Evolutionary conservation across 2,329 filamentous ascomycete genomes (phyloP), one percentile per base, ranked within the genome.

Genomic region (Nigrospora oryzae): DNA sequence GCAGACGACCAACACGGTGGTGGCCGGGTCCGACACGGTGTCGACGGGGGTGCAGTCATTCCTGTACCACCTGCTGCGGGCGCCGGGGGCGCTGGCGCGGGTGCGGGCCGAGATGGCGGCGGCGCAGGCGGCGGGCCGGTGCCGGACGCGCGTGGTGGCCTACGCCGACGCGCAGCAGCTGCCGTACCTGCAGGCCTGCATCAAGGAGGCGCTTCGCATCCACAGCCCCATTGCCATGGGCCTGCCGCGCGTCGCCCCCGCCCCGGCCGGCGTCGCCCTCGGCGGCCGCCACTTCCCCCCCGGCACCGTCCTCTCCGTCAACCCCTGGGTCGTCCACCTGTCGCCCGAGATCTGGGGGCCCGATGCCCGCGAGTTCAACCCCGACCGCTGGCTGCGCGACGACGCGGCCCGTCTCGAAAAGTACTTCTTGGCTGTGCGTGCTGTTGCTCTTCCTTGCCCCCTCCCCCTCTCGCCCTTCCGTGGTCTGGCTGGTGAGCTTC

Each of bases 181-280:
- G 12, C 53, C 54, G 1, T 59, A 54, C 44, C 45, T 59, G 36
- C 46, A 51, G 16, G 56, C 57, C 19, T 56, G 53, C 40, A 46
- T 56, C 28, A 55, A 55, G 45, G 57, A 60, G 35, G 37, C 49
- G 8, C 44, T 60, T 31, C 47, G 57, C 16, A 23, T 59, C 32
- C 47, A 49, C 33, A 49, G 51, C 1, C 48, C 55, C 8, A 53
- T 47, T 14, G 14, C 36, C 17, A 40, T 46, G 42, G 39, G 43
- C 11, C 37, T 51, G 8, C 44, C 49, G 12, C 43, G 49, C n/a
- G 44, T 46, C 12, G 49, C 42, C 17, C 46, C 49, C 0, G 40
- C 38, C 14, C 23, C 23, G 5, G 49, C 46, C 4, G 49, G 49
- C 6, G 17, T 51, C 17, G 36, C 16, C 11, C 42, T 51, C 32